Base-by-base conservation (phyloP, 257 asterid species). In the Handroanthus guayacan region DNA sequence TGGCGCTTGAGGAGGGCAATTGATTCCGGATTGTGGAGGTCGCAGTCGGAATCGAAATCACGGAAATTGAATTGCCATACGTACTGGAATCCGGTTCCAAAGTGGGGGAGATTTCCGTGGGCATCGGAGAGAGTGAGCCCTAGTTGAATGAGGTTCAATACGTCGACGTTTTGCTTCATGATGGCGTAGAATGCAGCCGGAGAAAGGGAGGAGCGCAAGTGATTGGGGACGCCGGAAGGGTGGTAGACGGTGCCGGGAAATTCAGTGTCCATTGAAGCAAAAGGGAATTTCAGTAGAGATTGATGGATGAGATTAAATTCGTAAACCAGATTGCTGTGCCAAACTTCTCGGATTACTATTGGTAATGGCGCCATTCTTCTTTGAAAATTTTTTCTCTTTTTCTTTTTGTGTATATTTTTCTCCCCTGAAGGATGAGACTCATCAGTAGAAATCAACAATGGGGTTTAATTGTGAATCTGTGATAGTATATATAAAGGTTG, bases 1-100 rank as follows among this genome's bases (percentile, higher is more conserved):
- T 41, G 45, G 45, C 45, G 45, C 45, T 41, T 41, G 45, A 41
- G 45, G 45, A 41, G 45, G 6, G 45, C 45, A 2, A 87, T 63
- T 4, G 91, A 76, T 0, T 25, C 62, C 0, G 57, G 79, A 25
- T 83, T 75, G 3, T 77, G 80, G 4, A 25, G 72, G 44, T 87
- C 78, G 1, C 8, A 20, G 0, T 54, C 60, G 3, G 13, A 51
- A 18, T 87, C 86, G 17, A 87, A 87, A 4, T 69, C 89, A 0
- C 64, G 12, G 11, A 84, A 84, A 6, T 84, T 86, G 63, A 86
- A 84, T 16, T 86, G 83, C 88, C 87, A 85, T 0, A 73, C 44
- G 50, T 41, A 65, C 2, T 13, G 54, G 3, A 2, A 47, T 2
- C 7, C 2, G 1, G 81, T 44, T 11, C 38, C 74, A 1, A 43